Evolutionary conservation across 2,329 filamentous ascomycete species (phyloP).

Genomic region (Paraphoma sp.): DNA sequence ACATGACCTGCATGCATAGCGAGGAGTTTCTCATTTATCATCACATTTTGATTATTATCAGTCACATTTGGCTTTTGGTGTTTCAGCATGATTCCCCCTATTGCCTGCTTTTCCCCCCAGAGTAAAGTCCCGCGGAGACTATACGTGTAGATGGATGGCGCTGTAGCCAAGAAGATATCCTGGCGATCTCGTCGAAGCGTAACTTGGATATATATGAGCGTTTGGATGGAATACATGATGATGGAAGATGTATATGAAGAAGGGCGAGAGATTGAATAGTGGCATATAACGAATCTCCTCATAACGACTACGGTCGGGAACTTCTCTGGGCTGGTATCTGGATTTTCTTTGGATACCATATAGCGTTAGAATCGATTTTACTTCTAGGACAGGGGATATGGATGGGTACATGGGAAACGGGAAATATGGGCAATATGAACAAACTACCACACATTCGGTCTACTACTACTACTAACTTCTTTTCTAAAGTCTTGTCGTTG

Average conservation of each 20-base stretch:
- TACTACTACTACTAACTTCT: too few relatives aligned
- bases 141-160: neutral
- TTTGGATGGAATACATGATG: neutral
- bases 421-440: neutral
- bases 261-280: neutral
- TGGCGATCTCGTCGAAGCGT: neutral
- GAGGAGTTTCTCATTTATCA: conserved; percentile 25
- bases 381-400: neutral
- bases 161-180: neutral
- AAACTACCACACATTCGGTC: too few relatives aligned
- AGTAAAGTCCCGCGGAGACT: neutral
- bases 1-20: conserved; percentile 37
- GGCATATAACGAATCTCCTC: neutral
- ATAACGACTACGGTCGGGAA: neutral
- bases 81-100: conserved; percentile 8
- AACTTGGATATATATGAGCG: neutral
- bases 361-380: neutral
- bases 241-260: neutral
- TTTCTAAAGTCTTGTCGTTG: too few relatives aligned
- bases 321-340: neutral
- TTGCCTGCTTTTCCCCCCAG: neutral
- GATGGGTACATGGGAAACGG: neutral
- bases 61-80: conserved; percentile 1
- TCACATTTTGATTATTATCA: neutral
- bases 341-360: neutral